Percentiles rank a stretch among this genome's conserved stretches.
These are phyloP conservation scores for Nitzschia putrida DNA, from an alignment of 108 stramenopile genomes.

Conservation along the genomic window DNA sequence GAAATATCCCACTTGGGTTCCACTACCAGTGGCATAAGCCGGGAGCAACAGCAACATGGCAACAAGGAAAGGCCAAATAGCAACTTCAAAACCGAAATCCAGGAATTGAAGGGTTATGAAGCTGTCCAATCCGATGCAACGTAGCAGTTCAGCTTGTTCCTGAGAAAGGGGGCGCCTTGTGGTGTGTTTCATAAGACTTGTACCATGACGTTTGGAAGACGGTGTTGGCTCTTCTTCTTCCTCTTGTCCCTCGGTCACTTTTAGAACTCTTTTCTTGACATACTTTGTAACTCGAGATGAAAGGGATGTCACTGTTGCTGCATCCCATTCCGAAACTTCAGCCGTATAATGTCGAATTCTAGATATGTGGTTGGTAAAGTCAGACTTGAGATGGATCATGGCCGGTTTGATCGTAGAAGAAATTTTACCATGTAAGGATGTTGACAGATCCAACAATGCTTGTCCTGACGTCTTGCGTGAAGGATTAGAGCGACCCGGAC, in stretches of 20 bases:
- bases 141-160: conserved; percentile 48
- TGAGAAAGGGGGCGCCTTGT: conserved; percentile 10
- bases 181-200: conserved; percentile 3
- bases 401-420: background rate
- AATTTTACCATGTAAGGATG: too few relatives aligned
- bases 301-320: background rate
- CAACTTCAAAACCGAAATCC: conserved; percentile 54
- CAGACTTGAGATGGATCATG: background rate
- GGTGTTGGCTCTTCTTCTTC: background rate
- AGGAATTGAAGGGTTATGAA: conserved; percentile 64
- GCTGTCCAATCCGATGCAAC: conserved; percentile 67
- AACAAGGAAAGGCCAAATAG: conserved; percentile 59
- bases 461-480: too few relatives aligned
- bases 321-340: background rate
- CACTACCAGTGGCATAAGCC: background rate
- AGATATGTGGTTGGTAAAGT: background rate
- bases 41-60: conserved; percentile 34
- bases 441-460: too few relatives aligned
- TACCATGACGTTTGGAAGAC: background rate
- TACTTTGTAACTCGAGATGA: background rate
- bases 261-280: background rate
- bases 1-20: background rate
- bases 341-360: background rate
- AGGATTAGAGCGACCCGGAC: too few relatives aligned
- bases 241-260: background rate